phyloP scores from a whole-genome alignment of 106 monocot genomes.

The Apostasia shenzhenica region DNA sequence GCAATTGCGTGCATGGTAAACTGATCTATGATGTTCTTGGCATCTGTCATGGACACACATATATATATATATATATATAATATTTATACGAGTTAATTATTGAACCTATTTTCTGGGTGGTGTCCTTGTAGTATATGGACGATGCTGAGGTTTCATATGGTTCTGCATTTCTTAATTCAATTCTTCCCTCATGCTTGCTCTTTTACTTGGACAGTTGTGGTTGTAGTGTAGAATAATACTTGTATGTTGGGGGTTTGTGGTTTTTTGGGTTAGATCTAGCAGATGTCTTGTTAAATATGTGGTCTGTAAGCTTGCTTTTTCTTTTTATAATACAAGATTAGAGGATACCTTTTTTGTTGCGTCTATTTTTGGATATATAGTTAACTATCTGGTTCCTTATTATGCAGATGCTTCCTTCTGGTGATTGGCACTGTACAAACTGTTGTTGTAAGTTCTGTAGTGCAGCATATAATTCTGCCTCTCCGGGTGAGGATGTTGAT shows the following conservation, averaged over 20 bases:
- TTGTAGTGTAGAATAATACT: neutral
- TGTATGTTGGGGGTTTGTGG: too few relatives aligned
- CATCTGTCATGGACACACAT: neutral
- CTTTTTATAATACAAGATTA: neutral
- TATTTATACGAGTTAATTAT: neutral
- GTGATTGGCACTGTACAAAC: conserved; percentile 69
- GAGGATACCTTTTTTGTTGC: neutral
- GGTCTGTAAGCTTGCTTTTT: too few relatives aligned
- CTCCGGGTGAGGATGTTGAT: conserved; percentile 2
- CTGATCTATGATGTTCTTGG: neutral
- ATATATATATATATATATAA: neutral
- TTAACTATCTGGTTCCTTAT: neutral
- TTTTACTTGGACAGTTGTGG: neutral
- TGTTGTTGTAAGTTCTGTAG: conserved; percentile 89
- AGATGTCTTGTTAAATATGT: too few relatives aligned
- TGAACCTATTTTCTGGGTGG: neutral
- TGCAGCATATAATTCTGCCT: conserved; percentile 8
- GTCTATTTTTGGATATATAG: neutral
- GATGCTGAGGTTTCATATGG: too few relatives aligned
- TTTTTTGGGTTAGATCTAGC: neutral
- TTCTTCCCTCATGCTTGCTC: neutral
- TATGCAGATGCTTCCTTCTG: conserved; percentile 74
- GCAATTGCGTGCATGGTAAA: neutral
- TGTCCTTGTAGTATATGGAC: neutral
- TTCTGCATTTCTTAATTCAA: too few relatives aligned